These are phyloP conservation scores for Rutstroemia sp. DNA, from an alignment of 2,329 filamentous ascomycete genomes.

Conservation along the genomic window DNA sequence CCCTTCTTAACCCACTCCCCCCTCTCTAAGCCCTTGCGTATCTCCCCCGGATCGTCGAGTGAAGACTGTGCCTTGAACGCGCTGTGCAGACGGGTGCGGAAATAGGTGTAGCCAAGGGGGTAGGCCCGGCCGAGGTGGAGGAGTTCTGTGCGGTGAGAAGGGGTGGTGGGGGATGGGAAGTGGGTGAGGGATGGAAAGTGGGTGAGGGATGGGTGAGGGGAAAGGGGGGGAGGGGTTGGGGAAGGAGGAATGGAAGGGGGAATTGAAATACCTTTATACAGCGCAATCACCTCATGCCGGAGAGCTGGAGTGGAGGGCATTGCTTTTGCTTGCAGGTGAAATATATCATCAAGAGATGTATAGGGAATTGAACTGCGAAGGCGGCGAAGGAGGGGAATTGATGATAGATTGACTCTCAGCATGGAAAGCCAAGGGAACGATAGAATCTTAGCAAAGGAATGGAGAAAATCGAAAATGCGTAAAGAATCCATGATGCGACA, in stretches of 20 bases:
- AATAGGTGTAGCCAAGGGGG: slow-evolving; percentile 77
- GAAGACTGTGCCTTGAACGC: slow-evolving; percentile 74
- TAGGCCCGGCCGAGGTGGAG: slow-evolving; percentile 81
- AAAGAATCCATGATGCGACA: too few relatives aligned
- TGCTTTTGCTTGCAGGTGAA: neutral
- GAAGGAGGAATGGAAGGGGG: neutral
- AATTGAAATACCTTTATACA: slow-evolving; percentile 69
- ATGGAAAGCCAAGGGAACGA: too few relatives aligned
- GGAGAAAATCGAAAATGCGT: too few relatives aligned
- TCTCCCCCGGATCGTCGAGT: slow-evolving; percentile 65
- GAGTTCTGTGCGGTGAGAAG: slow-evolving; percentile 51
- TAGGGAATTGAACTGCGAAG: too few relatives aligned
- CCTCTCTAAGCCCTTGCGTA: slow-evolving; percentile 64
- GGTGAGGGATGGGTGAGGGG: neutral
- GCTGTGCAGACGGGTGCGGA: slow-evolving; percentile 70
- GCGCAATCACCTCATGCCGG: slow-evolving; percentile 68
- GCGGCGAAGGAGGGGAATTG: too few relatives aligned
- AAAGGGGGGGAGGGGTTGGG: neutral
- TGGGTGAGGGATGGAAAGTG: neutral
- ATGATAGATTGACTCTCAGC: too few relatives aligned
- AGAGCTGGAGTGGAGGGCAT: slow-evolving; percentile 33
- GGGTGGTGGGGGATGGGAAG: neutral
- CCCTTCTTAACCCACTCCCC: slow-evolving; percentile 91
- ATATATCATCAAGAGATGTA: neutral
- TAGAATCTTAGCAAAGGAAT: too few relatives aligned